Percentiles rank a stretch among this genome's conserved stretches.
Evolutionary conservation across 2,329 filamentous ascomycete genomes (phyloP).

Genomic region (Aspergillus japonicus): DNA sequence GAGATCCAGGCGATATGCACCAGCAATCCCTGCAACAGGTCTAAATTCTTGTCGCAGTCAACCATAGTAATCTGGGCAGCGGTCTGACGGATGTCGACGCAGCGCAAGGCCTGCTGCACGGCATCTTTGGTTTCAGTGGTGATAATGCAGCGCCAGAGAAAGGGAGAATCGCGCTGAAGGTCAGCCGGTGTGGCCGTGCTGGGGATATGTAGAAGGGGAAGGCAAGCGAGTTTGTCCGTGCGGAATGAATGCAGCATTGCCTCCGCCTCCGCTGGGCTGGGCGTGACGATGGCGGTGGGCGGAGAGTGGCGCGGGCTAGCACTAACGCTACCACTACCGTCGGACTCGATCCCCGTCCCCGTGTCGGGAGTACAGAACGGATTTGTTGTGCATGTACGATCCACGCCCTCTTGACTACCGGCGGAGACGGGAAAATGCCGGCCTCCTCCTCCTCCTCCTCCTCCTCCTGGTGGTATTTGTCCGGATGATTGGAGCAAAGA

Average conservation of each 20-base stretch:
- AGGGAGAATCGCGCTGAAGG: not conserved
- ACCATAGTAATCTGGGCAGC: not conserved
- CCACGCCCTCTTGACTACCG: not conserved
- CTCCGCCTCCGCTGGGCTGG: not conserved
- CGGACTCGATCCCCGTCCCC: not conserved
- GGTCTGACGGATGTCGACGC: not conserved
- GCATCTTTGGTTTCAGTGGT: not conserved
- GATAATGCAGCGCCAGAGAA: not conserved
- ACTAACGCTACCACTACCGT: not conserved
- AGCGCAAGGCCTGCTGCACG: not conserved
- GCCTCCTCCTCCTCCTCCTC: not conserved
- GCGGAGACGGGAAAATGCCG: not conserved
- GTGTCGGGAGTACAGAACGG: not conserved
- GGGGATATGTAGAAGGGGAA: not conserved
- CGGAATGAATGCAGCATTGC: not conserved
- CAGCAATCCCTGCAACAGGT: not conserved
- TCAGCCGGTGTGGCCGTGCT: not conserved
- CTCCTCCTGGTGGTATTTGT: not conserved
- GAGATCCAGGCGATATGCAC: not conserved
- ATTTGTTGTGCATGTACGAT: not conserved
- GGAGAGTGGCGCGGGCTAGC: not conserved
- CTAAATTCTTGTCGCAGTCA: not conserved
- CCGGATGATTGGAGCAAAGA: not conserved
- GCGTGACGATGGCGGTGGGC: not conserved
- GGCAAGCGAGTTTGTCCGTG: not conserved